Evolutionary conservation across 495 filamentous ascomycete species (phyloP), one percentile per base, ranked within the genome.

Genomic region (Evansstolkia leycettana): DNA sequence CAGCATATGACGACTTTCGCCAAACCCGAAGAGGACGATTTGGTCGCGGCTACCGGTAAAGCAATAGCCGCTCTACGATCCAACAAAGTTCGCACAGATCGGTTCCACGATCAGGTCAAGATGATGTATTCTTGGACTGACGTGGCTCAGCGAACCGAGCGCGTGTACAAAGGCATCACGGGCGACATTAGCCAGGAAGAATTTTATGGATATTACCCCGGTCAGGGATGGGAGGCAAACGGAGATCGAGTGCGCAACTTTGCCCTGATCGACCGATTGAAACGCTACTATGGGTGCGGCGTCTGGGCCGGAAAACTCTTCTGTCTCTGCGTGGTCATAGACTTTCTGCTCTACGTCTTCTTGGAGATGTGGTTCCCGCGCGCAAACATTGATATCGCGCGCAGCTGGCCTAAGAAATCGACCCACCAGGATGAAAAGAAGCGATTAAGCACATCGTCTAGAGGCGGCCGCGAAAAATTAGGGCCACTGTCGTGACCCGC

Each of bases 261-360:
- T 57, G 84, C 85, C 1, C 70, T 98, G 17, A 94, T 98, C 46
- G 90, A 98, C 50, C 72, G 90, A 13, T 55, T 98, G 15, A 98
- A 98, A 57, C 62, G 88, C 17, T 96, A 98, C 49, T 98, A 96
- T 50, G 90, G 90, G n/a, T 98, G 90, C 49, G 90, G 90, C n/a
- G 86, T 96, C 26, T 98, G 90, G 90, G 90, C 90, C 7, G 90
- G 90, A 6, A 98, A 98, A 58, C 58, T 98, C 15, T 98, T 98
- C 51, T 94, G 88, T 46, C 58, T 98, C 2, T 95, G 87, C 40
- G 88, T 89, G 11, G 77, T 95, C 41, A 80, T 98, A 30, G 90
- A 98, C 51, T 95, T 89, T 46, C 52, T 98, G 41, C 65, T 98
- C 32, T 93, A 82, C 42, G 66, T 92, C 18, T 74, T 89, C 35